Percentiles rank a stretch among this genome's conserved stretches.
Evolutionary conservation across 140 eudicot genomes (phyloP).

Genomic region (Ambrosia hybrid): DNA sequence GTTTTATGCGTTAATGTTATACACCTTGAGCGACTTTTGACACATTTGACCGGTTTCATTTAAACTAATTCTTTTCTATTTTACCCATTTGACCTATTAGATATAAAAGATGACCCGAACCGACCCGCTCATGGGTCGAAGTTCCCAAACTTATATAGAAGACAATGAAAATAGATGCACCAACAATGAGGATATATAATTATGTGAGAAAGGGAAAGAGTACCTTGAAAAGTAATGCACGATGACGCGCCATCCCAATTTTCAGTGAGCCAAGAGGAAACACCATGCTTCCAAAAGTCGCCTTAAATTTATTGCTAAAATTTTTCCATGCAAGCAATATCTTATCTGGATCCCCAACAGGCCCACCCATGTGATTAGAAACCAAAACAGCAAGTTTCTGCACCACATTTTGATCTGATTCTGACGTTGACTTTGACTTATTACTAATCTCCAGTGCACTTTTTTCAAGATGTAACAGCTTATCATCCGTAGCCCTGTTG

Average conservation of each 20-base stretch:
- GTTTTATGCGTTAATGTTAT: too few species aligned
- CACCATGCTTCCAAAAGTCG: conserved; percentile 76
- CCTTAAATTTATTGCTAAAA: conserved; percentile 50
- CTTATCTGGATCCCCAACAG: conserved; percentile 81
- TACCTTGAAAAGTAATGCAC: conserved; percentile 94
- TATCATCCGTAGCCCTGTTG: conserved; percentile 69
- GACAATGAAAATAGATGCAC: not conserved
- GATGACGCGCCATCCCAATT: conserved; percentile 90
- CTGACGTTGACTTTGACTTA: conserved; percentile 41
- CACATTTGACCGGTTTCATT: too few species aligned
- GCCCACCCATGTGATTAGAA: conserved; percentile 94
- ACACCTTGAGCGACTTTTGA: not conserved
- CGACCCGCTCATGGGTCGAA: not conserved
- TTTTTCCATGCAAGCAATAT: conserved; percentile 80
- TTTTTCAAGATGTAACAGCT: conserved; percentile 66
- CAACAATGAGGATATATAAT: not conserved
- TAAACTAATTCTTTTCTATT: too few species aligned
- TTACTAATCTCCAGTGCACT: conserved; percentile 57
- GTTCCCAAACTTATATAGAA: not conserved
- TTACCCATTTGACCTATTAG: too few species aligned
- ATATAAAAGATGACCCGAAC: not conserved
- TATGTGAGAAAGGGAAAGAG: not conserved
- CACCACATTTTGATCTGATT: conserved; percentile 43
- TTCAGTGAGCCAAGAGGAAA: conserved; percentile 89
- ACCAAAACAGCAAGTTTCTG: conserved; percentile 74